These are phyloP conservation scores for Boletellus ananas DNA, from an alignment of 768 basidiomycete genomes.

Conservation along the genomic window DNA sequence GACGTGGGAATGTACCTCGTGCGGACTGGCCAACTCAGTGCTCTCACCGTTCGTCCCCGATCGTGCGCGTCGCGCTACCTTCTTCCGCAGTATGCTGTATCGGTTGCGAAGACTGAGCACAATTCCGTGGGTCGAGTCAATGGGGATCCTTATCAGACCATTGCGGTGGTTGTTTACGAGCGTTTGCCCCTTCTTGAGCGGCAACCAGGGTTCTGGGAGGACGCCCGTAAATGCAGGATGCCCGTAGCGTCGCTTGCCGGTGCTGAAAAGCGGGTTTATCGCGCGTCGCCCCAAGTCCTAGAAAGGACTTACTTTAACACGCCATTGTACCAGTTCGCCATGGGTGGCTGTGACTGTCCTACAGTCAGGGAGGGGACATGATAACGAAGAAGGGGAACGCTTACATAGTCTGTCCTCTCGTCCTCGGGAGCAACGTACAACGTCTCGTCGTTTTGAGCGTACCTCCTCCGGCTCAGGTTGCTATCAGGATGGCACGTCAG, in stretches of 20 bases:
- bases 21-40: not conserved
- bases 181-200: slow-evolving; percentile 77
- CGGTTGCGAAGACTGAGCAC: slow-evolving; percentile 80
- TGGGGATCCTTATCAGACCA: slow-evolving; percentile 34
- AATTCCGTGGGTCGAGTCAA: slow-evolving; percentile 58
- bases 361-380: slow-evolving; percentile 4
- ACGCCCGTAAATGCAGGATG: slow-evolving; percentile 94
- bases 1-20: slow-evolving; percentile 21
- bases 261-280: slow-evolving; percentile 43
- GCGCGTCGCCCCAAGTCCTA: not conserved
- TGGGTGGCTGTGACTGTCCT: slow-evolving; percentile 85
- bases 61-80: slow-evolving; percentile 15
- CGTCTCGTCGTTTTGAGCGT: slow-evolving; percentile 91
- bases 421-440: slow-evolving; percentile 95
- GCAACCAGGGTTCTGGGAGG: slow-evolving; percentile 92
- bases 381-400: slow-evolving; percentile 14
- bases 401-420: slow-evolving; percentile 83
- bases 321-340: slow-evolving; percentile 92
- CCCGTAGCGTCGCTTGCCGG: slow-evolving; percentile 91
- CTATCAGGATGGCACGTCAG: slow-evolving; percentile 35
- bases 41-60: slow-evolving; percentile 6
- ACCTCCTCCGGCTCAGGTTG: slow-evolving; percentile 80
- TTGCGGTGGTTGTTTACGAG: slow-evolving; percentile 51
- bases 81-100: slow-evolving; percentile 49
- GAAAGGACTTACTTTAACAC: slow-evolving; percentile 67